Conservation (phyloP, 2,329 filamentous ascomycete genomes). For the Exserohilum rostratum region DNA sequence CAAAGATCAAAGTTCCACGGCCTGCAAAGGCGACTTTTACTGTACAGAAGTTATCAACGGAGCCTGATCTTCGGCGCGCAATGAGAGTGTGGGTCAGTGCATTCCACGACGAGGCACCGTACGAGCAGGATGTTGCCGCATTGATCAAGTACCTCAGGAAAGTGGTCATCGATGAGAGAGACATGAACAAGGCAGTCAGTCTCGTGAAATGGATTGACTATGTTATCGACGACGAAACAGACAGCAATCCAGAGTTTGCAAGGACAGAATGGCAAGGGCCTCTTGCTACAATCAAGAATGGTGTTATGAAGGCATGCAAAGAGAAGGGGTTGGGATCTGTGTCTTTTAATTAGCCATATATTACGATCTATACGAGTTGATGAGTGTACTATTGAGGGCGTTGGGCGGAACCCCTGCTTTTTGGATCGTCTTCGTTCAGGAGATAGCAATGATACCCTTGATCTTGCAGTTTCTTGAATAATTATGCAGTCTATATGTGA, state of each 20-base stretch:
- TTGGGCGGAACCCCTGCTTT: not conserved
- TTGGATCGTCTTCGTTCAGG: too few species aligned
- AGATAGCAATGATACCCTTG: too few species aligned
- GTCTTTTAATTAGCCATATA: slow-evolving; percentile 9
- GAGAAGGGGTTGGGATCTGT: slow-evolving; percentile 11
- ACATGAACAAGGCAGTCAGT: slow-evolving; percentile 75
- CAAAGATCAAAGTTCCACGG: slow-evolving; percentile 54
- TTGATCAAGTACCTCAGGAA: slow-evolving; percentile 73
- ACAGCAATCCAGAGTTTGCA: not conserved
- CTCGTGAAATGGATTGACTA: slow-evolving; percentile 69
- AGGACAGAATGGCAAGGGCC: not conserved
- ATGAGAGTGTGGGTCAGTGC: slow-evolving; percentile 76
- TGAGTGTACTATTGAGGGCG: not conserved
- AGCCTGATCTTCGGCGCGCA: slow-evolving; percentile 73
- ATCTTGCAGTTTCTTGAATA: too few species aligned
- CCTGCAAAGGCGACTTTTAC: slow-evolving; percentile 67
- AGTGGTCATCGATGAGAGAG: slow-evolving; percentile 76
- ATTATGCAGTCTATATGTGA: too few species aligned
- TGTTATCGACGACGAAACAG: slow-evolving; percentile 40
- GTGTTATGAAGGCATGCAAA: slow-evolving; percentile 3
- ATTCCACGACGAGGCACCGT: slow-evolving; percentile 76
- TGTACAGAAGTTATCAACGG: slow-evolving; percentile 58
- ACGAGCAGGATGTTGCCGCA: slow-evolving; percentile 76
- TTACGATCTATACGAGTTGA: slow-evolving; percentile 1
- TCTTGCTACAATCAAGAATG: slow-evolving; percentile 2